A percentile compares a stretch with the other conserved stretches of the same genome.
phyloP scores from a whole-genome alignment of 169 alveolate species.

The Eimeria sp. region DNA sequence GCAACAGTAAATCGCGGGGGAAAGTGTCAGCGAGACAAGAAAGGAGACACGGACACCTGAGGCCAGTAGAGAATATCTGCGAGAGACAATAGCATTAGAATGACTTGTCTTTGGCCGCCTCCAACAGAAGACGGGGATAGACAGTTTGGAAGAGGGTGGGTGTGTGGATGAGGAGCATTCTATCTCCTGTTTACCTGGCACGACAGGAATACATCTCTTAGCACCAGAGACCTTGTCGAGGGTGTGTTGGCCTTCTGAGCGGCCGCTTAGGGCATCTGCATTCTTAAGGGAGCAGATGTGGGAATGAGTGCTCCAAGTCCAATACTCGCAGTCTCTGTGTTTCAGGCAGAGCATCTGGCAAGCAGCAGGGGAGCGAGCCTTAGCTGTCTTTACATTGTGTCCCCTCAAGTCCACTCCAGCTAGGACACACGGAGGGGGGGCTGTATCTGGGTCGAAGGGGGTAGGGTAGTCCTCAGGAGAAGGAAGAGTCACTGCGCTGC shows the following conservation, averaged over 20 bases:
- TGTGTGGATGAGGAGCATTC: too few relatives aligned
- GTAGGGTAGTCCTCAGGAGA: not conserved
- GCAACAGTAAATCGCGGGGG: too few relatives aligned
- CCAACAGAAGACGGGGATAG: not conserved
- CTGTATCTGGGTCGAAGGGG: not conserved
- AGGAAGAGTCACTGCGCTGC: not conserved
- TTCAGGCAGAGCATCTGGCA: not conserved
- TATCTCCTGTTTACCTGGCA: not conserved
- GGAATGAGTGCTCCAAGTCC: constrained; percentile 35
- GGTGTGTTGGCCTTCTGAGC: not conserved
- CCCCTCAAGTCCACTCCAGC: not conserved
- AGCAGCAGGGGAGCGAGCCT: not conserved
- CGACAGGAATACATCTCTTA: not conserved
- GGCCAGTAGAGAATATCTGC: too few relatives aligned
- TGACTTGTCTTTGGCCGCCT: too few relatives aligned
- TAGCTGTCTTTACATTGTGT: not conserved
- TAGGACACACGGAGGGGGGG: constrained; percentile 23
- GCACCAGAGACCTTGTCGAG: constrained; percentile 56
- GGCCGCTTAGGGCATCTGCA: not conserved
- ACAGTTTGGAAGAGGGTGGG: not conserved
- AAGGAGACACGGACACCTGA: too few relatives aligned
- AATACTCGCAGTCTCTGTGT: not conserved
- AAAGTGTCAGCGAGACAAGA: too few relatives aligned
- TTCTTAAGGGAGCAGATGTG: not conserved
- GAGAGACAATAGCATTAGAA: too few relatives aligned